A percentile compares a stretch with the other conserved stretches of the same genome.
Evolutionary conservation across 495 filamentous ascomycete genomes (phyloP).

Genomic region (Penicillium paxilli): DNA sequence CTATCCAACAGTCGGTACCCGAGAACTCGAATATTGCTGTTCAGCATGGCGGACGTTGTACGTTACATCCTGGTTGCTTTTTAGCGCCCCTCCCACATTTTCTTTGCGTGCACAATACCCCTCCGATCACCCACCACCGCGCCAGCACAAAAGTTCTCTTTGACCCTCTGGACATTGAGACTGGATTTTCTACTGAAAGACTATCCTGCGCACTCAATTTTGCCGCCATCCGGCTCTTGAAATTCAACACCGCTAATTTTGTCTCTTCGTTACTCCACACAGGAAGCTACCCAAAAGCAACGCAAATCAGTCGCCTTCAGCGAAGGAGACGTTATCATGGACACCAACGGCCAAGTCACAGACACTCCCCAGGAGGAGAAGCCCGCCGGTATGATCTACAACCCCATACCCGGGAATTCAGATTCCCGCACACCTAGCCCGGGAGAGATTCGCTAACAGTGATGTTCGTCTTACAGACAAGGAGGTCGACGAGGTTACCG

Average conservation of each 20-base stretch:
- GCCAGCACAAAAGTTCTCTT: slow-evolving; percentile 12
- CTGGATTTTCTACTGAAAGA: neutral
- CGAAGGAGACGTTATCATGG: slow-evolving; percentile 78
- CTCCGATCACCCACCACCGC: slow-evolving; percentile 19
- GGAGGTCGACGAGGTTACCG: slow-evolving; percentile 68
- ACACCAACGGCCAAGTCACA: slow-evolving; percentile 79
- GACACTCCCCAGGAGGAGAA: slow-evolving; percentile 66
- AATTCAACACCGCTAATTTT: slow-evolving; percentile 8
- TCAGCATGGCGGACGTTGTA: slow-evolving; percentile 52
- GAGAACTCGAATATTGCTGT: slow-evolving; percentile 15
- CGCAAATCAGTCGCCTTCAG: slow-evolving; percentile 92
- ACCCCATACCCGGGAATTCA: neutral
- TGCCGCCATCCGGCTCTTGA: neutral
- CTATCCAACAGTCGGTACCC: slow-evolving; percentile 11
- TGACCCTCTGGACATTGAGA: neutral
- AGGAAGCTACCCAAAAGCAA: slow-evolving; percentile 49
- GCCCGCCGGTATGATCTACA: slow-evolving; percentile 35
- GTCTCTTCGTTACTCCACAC: slow-evolving; percentile 3
- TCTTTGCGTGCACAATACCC: slow-evolving; percentile 36
- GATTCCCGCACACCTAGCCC: neutral
- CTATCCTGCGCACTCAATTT: slow-evolving; percentile 11
- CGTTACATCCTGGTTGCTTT: slow-evolving; percentile 48
- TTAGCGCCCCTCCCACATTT: slow-evolving; percentile 48
- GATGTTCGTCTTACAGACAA: slow-evolving; percentile 46
- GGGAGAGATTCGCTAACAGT: slow-evolving; percentile 11